These are phyloP conservation scores for Prunus dulcis DNA, from an alignment of 306 rosid genomes.

Conservation along the genomic window DNA sequence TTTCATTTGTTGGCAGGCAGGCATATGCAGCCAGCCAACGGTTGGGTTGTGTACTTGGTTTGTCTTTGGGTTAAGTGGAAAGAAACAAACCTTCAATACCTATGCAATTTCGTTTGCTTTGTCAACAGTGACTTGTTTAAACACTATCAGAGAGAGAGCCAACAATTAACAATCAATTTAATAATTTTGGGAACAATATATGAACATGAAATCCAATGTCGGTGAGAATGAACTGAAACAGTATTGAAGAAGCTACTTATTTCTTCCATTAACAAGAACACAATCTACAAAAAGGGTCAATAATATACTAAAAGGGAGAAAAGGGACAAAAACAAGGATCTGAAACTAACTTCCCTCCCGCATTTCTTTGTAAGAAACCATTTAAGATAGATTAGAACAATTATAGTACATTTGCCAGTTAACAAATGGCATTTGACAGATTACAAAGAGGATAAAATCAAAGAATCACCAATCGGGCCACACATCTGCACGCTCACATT, in stretches of 20 bases:
- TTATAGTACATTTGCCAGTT: constrained; percentile 55
- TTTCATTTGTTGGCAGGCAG: neutral
- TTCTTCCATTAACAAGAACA: constrained; percentile 33
- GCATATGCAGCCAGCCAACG: neutral
- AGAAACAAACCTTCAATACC: no score
- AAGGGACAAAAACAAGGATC: neutral
- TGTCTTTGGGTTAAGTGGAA: no score
- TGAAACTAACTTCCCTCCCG: constrained; percentile 36
- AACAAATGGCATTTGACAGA: constrained; percentile 36
- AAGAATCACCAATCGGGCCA: constrained; percentile 55
- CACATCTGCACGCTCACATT: constrained; percentile 16
- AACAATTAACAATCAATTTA: no score
- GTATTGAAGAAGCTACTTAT: constrained; percentile 24
- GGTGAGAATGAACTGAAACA: neutral
- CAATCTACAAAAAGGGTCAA: constrained; percentile 40
- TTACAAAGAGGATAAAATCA: constrained; percentile 46
- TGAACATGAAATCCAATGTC: neutral
- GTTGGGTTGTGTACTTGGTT: neutral
- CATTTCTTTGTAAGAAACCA: constrained; percentile 38
- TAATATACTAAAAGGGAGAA: constrained; percentile 19
- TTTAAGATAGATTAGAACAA: constrained; percentile 36
- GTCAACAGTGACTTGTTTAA: no score
- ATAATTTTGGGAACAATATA: no score
- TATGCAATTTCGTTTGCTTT: no score
- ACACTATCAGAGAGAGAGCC: no score